Percentiles rank a stretch among this genome's conserved stretches.
Evolutionary conservation across 225 moss, liverwort and hornwort species (phyloP).

Genomic region (Lunularia cruciata): DNA sequence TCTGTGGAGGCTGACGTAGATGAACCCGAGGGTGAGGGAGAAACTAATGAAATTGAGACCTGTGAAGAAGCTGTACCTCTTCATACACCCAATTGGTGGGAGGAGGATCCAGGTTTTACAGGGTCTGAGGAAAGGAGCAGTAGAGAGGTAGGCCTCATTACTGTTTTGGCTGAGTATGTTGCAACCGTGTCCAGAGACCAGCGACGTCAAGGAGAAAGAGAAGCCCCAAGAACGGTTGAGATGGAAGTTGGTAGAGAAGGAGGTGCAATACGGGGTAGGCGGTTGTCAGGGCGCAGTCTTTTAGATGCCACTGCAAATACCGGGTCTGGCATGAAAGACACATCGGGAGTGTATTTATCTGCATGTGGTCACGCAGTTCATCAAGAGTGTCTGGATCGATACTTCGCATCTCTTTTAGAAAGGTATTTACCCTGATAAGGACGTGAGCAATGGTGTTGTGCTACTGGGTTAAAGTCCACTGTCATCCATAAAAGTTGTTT

Average conservation of each 20-base stretch:
- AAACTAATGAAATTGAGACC: conserved; percentile 47
- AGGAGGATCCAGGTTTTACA: conserved; percentile 50
- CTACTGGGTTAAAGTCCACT: too few species aligned
- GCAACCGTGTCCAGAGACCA: conserved; percentile 64
- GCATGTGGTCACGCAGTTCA: conserved; percentile 97
- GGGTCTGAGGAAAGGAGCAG: conserved; percentile 54
- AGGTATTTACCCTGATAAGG: conserved; percentile 41
- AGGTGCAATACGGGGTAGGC: conserved; percentile 59
- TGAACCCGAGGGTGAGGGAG: conserved; percentile 59
- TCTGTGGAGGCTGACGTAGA: conserved; percentile 54
- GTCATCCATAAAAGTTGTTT: too few species aligned
- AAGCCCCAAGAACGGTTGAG: conserved; percentile 54
- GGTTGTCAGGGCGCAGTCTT: conserved; percentile 52
- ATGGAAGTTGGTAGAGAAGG: conserved; percentile 68
- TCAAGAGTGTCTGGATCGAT: conserved; percentile 90
- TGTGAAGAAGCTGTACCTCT: conserved; percentile 20
- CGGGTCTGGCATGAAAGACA: conserved; percentile 64
- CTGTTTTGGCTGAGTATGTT: conserved; percentile 84
- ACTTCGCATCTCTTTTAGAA: conserved; percentile 77
- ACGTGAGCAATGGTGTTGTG: too few species aligned
- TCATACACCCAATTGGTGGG: conserved; percentile 64
- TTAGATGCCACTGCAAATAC: conserved; percentile 57
- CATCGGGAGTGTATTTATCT: conserved; percentile 73
- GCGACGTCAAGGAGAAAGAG: conserved; percentile 53
- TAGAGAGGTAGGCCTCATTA: conserved; percentile 64